A percentile compares a stretch with the other conserved stretches of the same genome.
These are phyloP conservation scores for Phaffomyces thermotolerans DNA, from an alignment of 805 yeast species.

Conservation along the genomic window DNA sequence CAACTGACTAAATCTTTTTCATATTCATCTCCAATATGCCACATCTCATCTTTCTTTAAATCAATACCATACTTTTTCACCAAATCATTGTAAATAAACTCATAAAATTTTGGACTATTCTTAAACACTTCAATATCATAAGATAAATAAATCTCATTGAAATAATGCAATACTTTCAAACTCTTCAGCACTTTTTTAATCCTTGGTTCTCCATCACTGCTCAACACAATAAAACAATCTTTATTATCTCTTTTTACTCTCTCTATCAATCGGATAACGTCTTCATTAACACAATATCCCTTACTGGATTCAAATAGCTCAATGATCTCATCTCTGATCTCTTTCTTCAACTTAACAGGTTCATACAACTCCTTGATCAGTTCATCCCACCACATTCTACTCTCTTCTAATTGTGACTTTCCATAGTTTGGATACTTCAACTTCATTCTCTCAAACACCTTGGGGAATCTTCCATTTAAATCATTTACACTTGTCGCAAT, in stretches of 20 bases:
- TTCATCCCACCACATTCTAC: slow-evolving; percentile 50
- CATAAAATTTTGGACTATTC: slow-evolving; percentile 45
- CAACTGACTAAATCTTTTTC: slow-evolving; percentile 49
- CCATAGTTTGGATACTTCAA: slow-evolving; percentile 57
- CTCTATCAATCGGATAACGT: slow-evolving; percentile 41
- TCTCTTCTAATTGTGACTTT: slow-evolving; percentile 29
- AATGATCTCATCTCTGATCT: slow-evolving; percentile 37
- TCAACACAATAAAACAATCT: slow-evolving; percentile 35
- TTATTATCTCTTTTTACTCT: slow-evolving; percentile 21
- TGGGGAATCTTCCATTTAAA: slow-evolving; percentile 24
- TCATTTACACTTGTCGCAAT: slow-evolving; percentile 24
- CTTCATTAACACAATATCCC: slow-evolving; percentile 49
- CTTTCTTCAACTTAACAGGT: slow-evolving; percentile 6
- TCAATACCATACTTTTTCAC: slow-evolving; percentile 14
- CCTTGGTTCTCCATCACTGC: slow-evolving; percentile 59
- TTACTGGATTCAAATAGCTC: slow-evolving; percentile 42
- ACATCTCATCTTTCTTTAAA: slow-evolving; percentile 24
- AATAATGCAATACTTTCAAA: slow-evolving; percentile 37
- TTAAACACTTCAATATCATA: slow-evolving; percentile 50
- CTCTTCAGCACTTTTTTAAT: slow-evolving; percentile 38
- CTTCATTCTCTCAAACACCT: slow-evolving; percentile 30
- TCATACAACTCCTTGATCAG: slow-evolving; percentile 38
- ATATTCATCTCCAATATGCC: slow-evolving; percentile 67
- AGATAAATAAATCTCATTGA: slow-evolving; percentile 41
- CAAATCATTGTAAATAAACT: slow-evolving; percentile 28